These are phyloP conservation scores for Botryotinia narcissicola DNA, from an alignment of 2,329 filamentous ascomycete genomes.

Conservation along the genomic window DNA sequence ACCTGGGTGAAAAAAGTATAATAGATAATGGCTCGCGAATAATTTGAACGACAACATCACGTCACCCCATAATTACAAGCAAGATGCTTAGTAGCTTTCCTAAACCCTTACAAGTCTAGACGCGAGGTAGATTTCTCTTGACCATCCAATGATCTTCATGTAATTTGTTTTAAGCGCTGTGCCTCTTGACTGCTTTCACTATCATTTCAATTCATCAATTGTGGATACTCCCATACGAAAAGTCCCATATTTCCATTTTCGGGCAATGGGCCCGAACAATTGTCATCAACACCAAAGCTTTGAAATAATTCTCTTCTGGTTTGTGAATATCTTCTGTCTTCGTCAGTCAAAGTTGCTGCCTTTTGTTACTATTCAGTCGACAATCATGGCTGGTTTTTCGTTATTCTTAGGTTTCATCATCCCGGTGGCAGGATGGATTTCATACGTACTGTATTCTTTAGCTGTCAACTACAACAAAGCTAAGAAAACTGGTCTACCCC, in stretches of 20 bases:
- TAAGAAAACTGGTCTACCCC: neutral
- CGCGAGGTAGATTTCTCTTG: neutral
- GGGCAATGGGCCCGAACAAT: neutral
- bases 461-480: slow-evolving; percentile 10
- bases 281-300: neutral
- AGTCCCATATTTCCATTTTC: slow-evolving; percentile 1
- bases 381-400: slow-evolving; percentile 1
- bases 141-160: neutral
- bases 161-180: neutral
- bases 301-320: neutral
- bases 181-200: neutral
- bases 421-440: slow-evolving; percentile 7
- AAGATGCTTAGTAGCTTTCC: neutral
- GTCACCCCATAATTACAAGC: neutral
- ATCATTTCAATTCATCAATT: neutral
- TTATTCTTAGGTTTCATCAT: slow-evolving; percentile 6
- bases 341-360: neutral
- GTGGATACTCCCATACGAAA: neutral
- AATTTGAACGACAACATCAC: neutral
- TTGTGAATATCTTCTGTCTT: slow-evolving; percentile 1
- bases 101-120: neutral
- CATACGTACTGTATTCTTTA: slow-evolving; percentile 5
- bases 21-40: neutral
- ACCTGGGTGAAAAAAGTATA: neutral
- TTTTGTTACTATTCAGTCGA: neutral